Conservation (phyloP, 192 early-diverging fungal species). For the Physocladia obscura region DNA sequence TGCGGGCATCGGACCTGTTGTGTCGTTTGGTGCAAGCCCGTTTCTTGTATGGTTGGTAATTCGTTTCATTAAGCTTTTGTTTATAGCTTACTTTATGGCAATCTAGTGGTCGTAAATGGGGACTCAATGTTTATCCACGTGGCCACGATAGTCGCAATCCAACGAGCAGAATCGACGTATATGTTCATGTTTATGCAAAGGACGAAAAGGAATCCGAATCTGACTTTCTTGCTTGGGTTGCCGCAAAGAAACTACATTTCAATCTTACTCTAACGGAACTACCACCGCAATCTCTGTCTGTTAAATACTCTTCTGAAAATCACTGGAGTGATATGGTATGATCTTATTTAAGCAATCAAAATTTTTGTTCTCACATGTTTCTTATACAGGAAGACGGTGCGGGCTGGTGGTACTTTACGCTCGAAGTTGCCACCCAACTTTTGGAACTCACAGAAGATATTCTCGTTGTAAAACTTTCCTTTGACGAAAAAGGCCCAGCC, state of each 20-base stretch:
- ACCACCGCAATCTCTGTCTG: not conserved
- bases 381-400: not conserved
- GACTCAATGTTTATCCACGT: slow-evolving; percentile 12
- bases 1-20: not conserved
- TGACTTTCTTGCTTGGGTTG: slow-evolving; percentile 6
- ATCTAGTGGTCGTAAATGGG: slow-evolving; percentile 18
- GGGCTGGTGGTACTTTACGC: slow-evolving; percentile 9
- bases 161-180: slow-evolving; percentile 5
- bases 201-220: slow-evolving; percentile 1
- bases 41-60: slow-evolving; percentile 20
- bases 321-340: not conserved
- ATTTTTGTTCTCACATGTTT: not conserved
- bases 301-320: not conserved
- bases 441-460: slow-evolving; percentile 20
- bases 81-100: not conserved
- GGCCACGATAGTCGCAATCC: not conserved
- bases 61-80: too few relatives aligned
- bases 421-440: not conserved
- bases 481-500: not conserved
- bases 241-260: slow-evolving; percentile 14
- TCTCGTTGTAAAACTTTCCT: not conserved
- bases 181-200: not conserved
- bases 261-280: not conserved
- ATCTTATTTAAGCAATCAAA: too few relatives aligned
- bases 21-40: slow-evolving; percentile 1